Percentiles rank a stretch among this genome's conserved stretches.
phyloP scores from a whole-genome alignment of 2,329 filamentous ascomycete genomes.

The Clathrospora elynae region DNA sequence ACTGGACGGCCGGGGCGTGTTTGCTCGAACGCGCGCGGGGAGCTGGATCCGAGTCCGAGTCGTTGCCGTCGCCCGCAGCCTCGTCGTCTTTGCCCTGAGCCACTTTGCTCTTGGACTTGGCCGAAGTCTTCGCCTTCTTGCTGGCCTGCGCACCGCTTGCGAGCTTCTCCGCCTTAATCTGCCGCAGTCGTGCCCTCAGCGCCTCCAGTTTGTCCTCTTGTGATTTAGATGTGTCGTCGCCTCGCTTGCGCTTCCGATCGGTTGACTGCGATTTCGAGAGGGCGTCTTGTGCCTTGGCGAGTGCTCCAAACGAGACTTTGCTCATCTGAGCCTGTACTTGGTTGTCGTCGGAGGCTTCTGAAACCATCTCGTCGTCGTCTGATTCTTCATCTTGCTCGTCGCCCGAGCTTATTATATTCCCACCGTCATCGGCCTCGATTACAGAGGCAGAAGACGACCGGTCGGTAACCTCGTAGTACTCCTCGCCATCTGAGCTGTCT shows the following conservation, averaged over 20 bases:
- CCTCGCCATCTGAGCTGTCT: conserved; percentile 45
- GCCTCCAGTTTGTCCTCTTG: conserved; percentile 56
- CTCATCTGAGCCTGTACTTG: conserved; percentile 55
- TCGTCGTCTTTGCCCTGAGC: conserved; percentile 31
- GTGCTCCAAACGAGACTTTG: conserved; percentile 83
- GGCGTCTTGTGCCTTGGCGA: conserved; percentile 81
- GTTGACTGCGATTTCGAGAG: conserved; percentile 52
- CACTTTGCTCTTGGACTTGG: conserved; percentile 23
- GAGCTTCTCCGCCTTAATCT: conserved; percentile 51
- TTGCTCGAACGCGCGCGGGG: conserved; percentile 68
- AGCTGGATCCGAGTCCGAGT: conserved; percentile 41
- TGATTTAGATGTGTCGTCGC: conserved; percentile 44
- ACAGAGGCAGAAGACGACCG: conserved; percentile 48
- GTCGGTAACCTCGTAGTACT: conserved; percentile 49
- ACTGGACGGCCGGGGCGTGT: conserved; percentile 83
- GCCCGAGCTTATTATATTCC: conserved; percentile 44
- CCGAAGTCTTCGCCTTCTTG: conserved; percentile 26
- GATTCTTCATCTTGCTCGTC: conserved; percentile 31
- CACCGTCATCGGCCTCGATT: conserved; percentile 46
- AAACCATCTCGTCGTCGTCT: conserved; percentile 42
- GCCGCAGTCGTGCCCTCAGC: conserved; percentile 51
- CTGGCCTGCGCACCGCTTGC: conserved; percentile 26
- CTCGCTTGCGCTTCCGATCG: conserved; percentile 52
- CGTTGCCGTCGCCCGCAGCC: conserved; percentile 40
- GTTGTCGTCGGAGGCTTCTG: conserved; percentile 47